phyloP scores from a whole-genome alignment of 495 filamentous ascomycete genomes.

The Penicillium daleae region DNA sequence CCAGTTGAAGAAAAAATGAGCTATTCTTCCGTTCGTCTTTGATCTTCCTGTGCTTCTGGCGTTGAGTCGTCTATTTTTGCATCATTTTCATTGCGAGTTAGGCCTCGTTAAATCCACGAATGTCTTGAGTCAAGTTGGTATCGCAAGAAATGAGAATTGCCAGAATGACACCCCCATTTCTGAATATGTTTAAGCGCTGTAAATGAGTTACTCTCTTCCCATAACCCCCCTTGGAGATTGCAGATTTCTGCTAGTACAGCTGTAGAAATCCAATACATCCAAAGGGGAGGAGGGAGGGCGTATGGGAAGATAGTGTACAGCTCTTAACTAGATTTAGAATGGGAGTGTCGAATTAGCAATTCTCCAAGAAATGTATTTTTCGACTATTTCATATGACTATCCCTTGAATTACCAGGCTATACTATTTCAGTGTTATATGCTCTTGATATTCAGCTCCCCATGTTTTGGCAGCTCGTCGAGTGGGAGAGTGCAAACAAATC shows the following conservation, averaged over 20 bases:
- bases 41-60: constrained; percentile 8
- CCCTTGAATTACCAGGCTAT: neutral
- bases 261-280: too few species aligned
- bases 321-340: too few species aligned
- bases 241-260: too few species aligned
- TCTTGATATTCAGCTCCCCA: neutral
- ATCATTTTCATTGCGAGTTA: neutral
- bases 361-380: neutral
- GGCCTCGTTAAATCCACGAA: neutral
- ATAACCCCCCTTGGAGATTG: too few species aligned
- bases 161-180: too few species aligned
- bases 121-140: neutral
- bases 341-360: too few species aligned
- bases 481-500: constrained; percentile 34
- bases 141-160: too few species aligned
- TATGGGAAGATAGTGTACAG: too few species aligned
- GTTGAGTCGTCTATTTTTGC: neutral
- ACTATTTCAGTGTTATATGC: neutral
- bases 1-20: constrained; percentile 61
- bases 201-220: too few species aligned
- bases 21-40: constrained; percentile 10
- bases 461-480: neutral
- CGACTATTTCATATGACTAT: neutral
- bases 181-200: too few species aligned
- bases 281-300: too few species aligned